These are phyloP conservation scores for Beauveria asiatica DNA, from an alignment of 2,329 filamentous ascomycete genomes.

Conservation along the genomic window DNA sequence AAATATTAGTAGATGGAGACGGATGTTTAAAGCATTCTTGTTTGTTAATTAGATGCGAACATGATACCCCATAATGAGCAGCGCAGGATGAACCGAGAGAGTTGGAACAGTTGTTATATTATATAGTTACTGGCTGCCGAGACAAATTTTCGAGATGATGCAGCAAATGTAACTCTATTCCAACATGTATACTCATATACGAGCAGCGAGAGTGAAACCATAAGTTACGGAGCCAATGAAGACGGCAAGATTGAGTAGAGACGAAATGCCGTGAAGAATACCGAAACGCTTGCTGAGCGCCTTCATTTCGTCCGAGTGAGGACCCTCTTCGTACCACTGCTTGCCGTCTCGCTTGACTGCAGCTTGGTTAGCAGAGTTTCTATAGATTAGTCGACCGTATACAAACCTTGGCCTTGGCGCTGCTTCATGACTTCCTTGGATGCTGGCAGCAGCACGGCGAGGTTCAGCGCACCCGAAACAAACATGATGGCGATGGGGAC, in stretches of 20 bases:
- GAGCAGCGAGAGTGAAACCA: constrained; percentile 62
- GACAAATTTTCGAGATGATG: background rate
- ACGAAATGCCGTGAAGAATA: constrained; percentile 72
- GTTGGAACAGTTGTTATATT: background rate
- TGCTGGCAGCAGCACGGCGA: constrained; percentile 62
- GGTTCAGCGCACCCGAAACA: constrained; percentile 61
- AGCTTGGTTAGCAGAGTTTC: background rate
- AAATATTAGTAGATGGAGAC: constrained; percentile 15
- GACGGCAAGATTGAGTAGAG: constrained; percentile 66
- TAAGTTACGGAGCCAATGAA: constrained; percentile 67
- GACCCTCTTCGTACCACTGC: constrained; percentile 68
- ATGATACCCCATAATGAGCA: constrained; percentile 4
- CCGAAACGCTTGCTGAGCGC: constrained; percentile 71
- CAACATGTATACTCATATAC: background rate
- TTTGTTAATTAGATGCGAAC: background rate
- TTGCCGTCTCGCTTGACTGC: constrained; percentile 81
- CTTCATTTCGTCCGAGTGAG: constrained; percentile 79
- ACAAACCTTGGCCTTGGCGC: constrained; percentile 68
- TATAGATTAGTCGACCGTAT: constrained; percentile 1
- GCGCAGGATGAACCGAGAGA: background rate
- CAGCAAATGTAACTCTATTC: background rate
- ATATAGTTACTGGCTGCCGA: background rate
- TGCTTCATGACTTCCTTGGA: constrained; percentile 68
- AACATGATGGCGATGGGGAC: constrained; percentile 63
- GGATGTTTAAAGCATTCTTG: background rate